phyloP scores from a whole-genome alignment of 2,329 filamentous ascomycete genomes.

The Elsinoe ampelina region DNA sequence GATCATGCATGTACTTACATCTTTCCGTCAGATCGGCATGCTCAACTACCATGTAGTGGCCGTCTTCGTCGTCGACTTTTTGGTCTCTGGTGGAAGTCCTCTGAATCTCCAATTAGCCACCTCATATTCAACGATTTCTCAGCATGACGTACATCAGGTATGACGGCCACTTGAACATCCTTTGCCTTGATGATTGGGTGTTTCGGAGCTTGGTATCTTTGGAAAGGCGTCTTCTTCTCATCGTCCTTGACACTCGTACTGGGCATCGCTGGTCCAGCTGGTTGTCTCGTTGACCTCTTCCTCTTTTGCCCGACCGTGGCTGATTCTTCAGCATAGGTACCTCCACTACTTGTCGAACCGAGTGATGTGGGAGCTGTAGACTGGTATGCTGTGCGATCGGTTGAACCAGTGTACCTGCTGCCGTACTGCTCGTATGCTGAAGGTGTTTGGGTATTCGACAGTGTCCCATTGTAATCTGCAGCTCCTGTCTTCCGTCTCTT shows the following conservation, averaged over 20 bases:
- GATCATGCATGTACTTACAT: slow-evolving; percentile 53
- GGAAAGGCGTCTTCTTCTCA: slow-evolving; percentile 50
- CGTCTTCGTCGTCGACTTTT: slow-evolving; percentile 92
- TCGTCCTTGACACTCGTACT: slow-evolving; percentile 65
- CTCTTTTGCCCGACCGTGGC: slow-evolving; percentile 71
- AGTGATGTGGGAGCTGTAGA: slow-evolving; percentile 76
- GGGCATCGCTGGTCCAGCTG: slow-evolving; percentile 59
- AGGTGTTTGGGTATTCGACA: slow-evolving; percentile 68
- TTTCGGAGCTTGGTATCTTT: slow-evolving; percentile 75
- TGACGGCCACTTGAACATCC: slow-evolving; percentile 48
- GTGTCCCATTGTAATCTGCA: slow-evolving; percentile 57
- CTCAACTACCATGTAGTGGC: slow-evolving; percentile 88
- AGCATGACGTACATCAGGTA: slow-evolving; percentile 46
- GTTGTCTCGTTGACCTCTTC: slow-evolving; percentile 71
- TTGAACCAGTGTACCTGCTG: slow-evolving; percentile 65
- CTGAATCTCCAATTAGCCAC: slow-evolving; percentile 17
- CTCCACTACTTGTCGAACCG: slow-evolving; percentile 55
- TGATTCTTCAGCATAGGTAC: slow-evolving; percentile 54
- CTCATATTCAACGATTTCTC: neutral
- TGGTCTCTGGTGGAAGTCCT: slow-evolving; percentile 24
- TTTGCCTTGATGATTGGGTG: slow-evolving; percentile 84
- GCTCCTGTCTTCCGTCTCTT: slow-evolving; percentile 10
- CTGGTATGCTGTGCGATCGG: slow-evolving; percentile 67
- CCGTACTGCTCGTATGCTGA: slow-evolving; percentile 49
- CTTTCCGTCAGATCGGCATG: slow-evolving; percentile 77